Conservation (phyloP, 768 basidiomycete species). For the Sistotremastrum niveocremeum region DNA sequence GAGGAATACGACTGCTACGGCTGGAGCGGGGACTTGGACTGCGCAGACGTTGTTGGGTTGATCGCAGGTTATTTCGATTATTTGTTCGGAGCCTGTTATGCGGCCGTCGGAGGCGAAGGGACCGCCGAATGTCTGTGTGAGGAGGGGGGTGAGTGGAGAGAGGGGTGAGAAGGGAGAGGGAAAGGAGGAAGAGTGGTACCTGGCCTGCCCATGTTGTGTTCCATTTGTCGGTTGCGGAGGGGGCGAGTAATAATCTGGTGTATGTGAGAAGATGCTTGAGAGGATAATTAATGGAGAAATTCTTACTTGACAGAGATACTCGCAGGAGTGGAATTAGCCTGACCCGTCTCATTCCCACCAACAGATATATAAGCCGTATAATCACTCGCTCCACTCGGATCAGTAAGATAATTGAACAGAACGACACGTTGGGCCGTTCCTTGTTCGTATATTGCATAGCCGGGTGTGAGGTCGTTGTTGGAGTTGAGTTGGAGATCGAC, state of each 20-base stretch:
- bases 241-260: slow-evolving; percentile 39
- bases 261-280: too few species aligned
- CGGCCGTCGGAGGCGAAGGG: slow-evolving; percentile 25
- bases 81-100: slow-evolving; percentile 14
- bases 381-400: slow-evolving; percentile 25
- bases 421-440: slow-evolving; percentile 27
- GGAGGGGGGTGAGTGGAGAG: not conserved
- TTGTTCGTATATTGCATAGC: slow-evolving; percentile 36
- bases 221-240: slow-evolving; percentile 41
- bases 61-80: slow-evolving; percentile 17
- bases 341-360: slow-evolving; percentile 12
- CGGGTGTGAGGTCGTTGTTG: slow-evolving; percentile 30
- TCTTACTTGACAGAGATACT: slow-evolving; percentile 21
- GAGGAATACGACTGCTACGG: slow-evolving; percentile 16
- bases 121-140: slow-evolving; percentile 22
- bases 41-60: slow-evolving; percentile 13
- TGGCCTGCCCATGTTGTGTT: slow-evolving; percentile 73
- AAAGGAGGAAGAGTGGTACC: slow-evolving; percentile 24
- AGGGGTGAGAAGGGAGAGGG: not conserved
- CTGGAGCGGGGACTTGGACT: slow-evolving; percentile 17
- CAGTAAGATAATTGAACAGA: slow-evolving; percentile 36
- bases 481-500: slow-evolving; percentile 25
- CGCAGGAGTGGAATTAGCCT: slow-evolving; percentile 12
- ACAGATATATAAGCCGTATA: slow-evolving; percentile 24
- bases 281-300: too few species aligned